Evolutionary conservation across 2,329 filamentous ascomycete genomes (phyloP), one percentile per base, ranked within the genome.

Genomic region (Aspergillus ochraceus): DNA sequence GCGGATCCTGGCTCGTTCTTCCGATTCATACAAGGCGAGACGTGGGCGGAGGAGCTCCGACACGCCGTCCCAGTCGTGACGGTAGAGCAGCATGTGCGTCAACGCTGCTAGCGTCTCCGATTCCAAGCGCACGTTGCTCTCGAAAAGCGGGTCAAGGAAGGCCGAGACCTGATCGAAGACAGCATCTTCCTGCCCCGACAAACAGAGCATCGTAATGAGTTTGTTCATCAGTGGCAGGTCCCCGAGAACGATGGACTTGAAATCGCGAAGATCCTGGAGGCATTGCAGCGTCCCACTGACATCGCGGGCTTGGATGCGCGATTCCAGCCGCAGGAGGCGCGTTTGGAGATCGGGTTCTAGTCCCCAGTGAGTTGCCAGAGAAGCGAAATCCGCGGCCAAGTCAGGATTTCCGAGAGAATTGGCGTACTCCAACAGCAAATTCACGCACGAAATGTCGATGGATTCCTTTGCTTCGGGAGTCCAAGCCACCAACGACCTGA

Each of bases 41-140:
- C 88, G 81, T 50, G 90, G 90, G 24, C 92, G 91, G 17, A 98
- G 83, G 0, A 96, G 84, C 70, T 96, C 91, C 62, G 92, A 89
- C 4, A 92, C 87, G 62, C 96, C 92, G 64, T 88, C 86, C 49
- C 88, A 83, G 71, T 96, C 90, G 68, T 91, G 89, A 46, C 89
- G 87, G 61, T 86, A 83, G 11, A 97, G 82, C 66, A 96, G 90
- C 47, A 90, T 80, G 49, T 88, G 80, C 60, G 88, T 90, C n/a
- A 97, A 80, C 0, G 86, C 83, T 6, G 88, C 86, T 0, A 95
- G 85, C 0, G 92, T 96, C 49, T 88, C 83, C 0, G 92, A 86
- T 39, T 90, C 88, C 14, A 97, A 82, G 1, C 83, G 84, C 8
- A 86, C 85, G 57, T 87, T 83, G 11, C 87, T 86, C 68, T 92